phyloP scores from a whole-genome alignment of 148 eudicot genomes.

The Camellia sinensis region DNA sequence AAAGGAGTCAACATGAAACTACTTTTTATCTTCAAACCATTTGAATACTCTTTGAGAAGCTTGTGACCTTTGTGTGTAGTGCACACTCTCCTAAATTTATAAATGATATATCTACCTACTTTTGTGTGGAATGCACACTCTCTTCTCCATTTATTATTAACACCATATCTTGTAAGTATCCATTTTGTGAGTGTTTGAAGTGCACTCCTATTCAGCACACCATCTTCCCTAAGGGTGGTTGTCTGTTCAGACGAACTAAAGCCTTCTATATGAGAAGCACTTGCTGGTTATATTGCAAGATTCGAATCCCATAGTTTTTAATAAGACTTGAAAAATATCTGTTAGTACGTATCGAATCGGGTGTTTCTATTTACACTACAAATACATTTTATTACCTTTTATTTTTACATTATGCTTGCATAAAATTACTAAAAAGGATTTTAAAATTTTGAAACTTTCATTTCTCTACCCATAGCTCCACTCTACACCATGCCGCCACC shows the following conservation, averaged over 20 bases:
- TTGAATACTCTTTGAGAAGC: neutral
- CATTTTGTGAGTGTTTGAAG: neutral
- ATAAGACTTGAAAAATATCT: too few relatives aligned
- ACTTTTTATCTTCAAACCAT: neutral
- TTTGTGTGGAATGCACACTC: slow-evolving; percentile 14
- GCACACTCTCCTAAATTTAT: slow-evolving; percentile 2
- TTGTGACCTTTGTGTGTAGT: slow-evolving; percentile 8
- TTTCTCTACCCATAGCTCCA: too few relatives aligned
- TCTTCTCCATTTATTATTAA: neutral
- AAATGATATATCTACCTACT: neutral
- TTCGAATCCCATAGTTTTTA: too few relatives aligned
- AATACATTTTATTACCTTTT: too few relatives aligned
- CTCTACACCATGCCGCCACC: too few relatives aligned
- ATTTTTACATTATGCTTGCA: too few relatives aligned
- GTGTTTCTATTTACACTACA: too few relatives aligned
- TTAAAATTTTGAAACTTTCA: too few relatives aligned
- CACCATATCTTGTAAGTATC: neutral
- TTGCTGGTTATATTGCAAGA: neutral
- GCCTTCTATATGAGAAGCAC: neutral
- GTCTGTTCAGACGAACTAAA: neutral
- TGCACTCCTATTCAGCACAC: slow-evolving; percentile 7
- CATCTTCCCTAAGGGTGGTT: neutral
- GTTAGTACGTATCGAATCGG: too few relatives aligned
- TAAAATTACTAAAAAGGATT: too few relatives aligned
- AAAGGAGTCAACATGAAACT: neutral